Evolutionary conservation across 2,329 filamentous ascomycete species (phyloP), one percentile per base, ranked within the genome.

Genomic region (Aspergillus jensenii): DNA sequence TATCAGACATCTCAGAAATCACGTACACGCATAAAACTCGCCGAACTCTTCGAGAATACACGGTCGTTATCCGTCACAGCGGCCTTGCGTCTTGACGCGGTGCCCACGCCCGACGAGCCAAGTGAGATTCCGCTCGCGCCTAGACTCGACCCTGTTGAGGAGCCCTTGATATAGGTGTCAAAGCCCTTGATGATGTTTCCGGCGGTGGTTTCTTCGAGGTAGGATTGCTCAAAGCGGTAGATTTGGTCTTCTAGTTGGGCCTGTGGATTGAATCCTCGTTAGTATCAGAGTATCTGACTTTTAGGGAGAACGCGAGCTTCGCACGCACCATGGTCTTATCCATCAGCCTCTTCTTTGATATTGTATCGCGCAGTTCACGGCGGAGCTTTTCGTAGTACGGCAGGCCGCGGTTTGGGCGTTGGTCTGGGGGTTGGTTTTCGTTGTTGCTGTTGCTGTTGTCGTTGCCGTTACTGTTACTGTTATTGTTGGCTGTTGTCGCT

Each of bases 181-280:
- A 99, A 99, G 21, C 95, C 95, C 49, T 90, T 92, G 73, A 99
- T 93, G 71, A 99, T 98, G 78, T 99, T 99, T 45, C 95, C 95
- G 19, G 85, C 84, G 67, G 82, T 86, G 4, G 92, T 96, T 68
- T 91, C 91, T 74, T 98, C 93, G 52, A 99, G 86, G 74, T 99
- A 99, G 17, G 88, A 84, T 58, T 88, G 86, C 75, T 99, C 95
- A 69, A 91, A 89, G 63, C 89, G 87, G 71, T 84, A 87, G 67
- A 99, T 98, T 63, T 85, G 84, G 50, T 96, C 90, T 79, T 99
- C 95, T 58, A 87, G 76, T 65, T 78, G 73, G 52, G 80, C 75
- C 85, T 87, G 21, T 55, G 27, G 27, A 9, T 31, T 11, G 27
- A 31, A 31, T 11, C 3, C 27, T 11, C 27, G 27, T 31, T 31